Conservation (phyloP, 148 eudicot species). For the Camellia granthamiana region DNA sequence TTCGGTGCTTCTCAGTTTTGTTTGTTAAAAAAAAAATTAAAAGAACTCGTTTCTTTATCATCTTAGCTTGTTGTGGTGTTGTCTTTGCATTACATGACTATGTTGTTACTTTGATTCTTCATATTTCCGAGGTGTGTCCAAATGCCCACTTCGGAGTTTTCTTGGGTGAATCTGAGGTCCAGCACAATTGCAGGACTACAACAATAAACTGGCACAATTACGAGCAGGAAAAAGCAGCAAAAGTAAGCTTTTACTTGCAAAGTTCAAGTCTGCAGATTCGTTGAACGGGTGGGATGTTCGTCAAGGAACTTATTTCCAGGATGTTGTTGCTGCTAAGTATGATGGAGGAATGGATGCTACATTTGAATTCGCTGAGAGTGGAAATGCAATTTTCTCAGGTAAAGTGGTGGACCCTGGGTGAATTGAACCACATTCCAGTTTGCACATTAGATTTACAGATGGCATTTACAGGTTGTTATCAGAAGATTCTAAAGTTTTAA, state of each 20-base stretch:
- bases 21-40: background rate
- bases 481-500: background rate
- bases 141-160: background rate
- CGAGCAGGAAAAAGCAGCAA: constrained; percentile 99
- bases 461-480: background rate
- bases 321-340: constrained; percentile 69
- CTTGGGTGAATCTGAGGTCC: constrained; percentile 10
- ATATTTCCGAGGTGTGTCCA: background rate
- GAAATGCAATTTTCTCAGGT: constrained; percentile 91
- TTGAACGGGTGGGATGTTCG: constrained; percentile 79
- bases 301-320: constrained; percentile 87
- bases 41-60: background rate
- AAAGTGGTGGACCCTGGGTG: background rate
- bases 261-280: constrained; percentile 75
- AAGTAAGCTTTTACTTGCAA: constrained; percentile 85
- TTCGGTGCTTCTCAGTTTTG: background rate
- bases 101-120: background rate
- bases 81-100: background rate
- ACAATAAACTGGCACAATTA: constrained; percentile 82
- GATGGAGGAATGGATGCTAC: constrained; percentile 95
- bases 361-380: constrained; percentile 62
- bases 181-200: constrained; percentile 63
- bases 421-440: background rate
- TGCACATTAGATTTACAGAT: background rate
- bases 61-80: background rate